Conservation (phyloP, 2,329 filamentous ascomycete genomes). For the Pseudopyricularia javanii region DNA sequence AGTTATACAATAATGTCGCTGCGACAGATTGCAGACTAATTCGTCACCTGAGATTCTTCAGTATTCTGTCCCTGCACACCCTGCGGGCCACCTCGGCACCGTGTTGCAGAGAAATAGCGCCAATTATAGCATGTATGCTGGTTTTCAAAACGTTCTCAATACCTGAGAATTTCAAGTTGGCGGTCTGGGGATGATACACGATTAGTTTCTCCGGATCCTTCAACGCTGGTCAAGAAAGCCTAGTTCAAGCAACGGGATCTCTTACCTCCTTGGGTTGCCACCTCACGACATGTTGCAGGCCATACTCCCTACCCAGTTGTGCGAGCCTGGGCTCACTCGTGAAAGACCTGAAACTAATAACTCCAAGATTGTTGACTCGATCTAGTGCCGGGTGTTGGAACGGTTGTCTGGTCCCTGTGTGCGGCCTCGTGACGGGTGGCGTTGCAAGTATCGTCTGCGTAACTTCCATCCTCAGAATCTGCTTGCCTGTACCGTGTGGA, state of each 20-base stretch:
- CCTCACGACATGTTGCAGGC: conserved; percentile 63
- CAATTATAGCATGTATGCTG: conserved; percentile 73
- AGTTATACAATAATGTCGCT: background rate
- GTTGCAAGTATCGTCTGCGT: conserved; percentile 13
- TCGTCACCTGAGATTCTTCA: conserved; percentile 23
- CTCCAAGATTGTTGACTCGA: conserved; percentile 60
- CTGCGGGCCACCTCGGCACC: conserved; percentile 67
- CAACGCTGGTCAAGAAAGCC: background rate
- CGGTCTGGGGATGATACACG: conserved; percentile 26
- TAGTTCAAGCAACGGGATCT: conserved; percentile 1
- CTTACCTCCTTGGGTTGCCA: conserved; percentile 74
- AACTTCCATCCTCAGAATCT: conserved; percentile 14
- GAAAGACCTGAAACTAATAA: conserved; percentile 45
- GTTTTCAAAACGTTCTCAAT: conserved; percentile 62
- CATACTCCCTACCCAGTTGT: conserved; percentile 55
- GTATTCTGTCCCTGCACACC: conserved; percentile 64
- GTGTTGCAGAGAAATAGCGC: conserved; percentile 78
- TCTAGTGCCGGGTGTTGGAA: conserved; percentile 60
- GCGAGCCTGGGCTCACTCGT: conserved; percentile 55
- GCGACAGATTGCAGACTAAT: background rate
- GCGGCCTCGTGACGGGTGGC: background rate
- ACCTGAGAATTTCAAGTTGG: conserved; percentile 62
- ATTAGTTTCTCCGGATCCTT: background rate
- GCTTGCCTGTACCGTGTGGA: conserved; percentile 9
- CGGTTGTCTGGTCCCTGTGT: conserved; percentile 34